A percentile compares a stretch with the other conserved stretches of the same genome.
Evolutionary conservation across 768 basidiomycete genomes (phyloP).

Genomic region (Lanmaoa pseudosensibilis): DNA sequence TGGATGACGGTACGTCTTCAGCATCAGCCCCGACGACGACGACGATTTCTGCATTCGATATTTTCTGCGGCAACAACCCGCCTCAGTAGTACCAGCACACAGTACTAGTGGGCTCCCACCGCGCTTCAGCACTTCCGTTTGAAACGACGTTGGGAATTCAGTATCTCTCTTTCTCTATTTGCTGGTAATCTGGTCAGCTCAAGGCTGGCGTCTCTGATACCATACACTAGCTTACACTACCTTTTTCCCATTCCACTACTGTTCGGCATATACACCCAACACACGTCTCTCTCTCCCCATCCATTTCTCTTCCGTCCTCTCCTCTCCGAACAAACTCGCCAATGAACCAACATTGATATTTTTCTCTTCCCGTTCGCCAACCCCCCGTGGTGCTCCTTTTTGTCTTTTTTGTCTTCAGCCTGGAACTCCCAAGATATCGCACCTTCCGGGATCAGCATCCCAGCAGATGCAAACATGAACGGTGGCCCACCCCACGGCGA

Average conservation of each 20-base stretch:
- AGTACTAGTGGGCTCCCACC: conserved; percentile 31
- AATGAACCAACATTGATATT: conserved; percentile 44
- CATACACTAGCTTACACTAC: conserved; percentile 8
- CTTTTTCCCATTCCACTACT: conserved; percentile 13
- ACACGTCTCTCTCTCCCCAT: conserved; percentile 25
- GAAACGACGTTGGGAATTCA: conserved; percentile 29
- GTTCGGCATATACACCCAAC: conserved; percentile 8
- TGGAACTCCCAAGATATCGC: conserved; percentile 86
- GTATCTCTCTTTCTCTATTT: conserved; percentile 12
- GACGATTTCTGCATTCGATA: conserved; percentile 48
- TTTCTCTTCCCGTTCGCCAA: conserved; percentile 36
- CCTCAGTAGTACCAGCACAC: conserved; percentile 34
- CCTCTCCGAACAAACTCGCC: conserved; percentile 28
- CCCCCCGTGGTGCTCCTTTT: conserved; percentile 8
- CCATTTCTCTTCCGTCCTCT: conserved; percentile 13
- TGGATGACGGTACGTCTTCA: conserved; percentile 81
- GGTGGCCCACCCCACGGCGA: conserved; percentile 50
- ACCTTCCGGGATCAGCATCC: conserved; percentile 73
- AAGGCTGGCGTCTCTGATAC: conserved; percentile 34
- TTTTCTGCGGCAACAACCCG: conserved; percentile 40
- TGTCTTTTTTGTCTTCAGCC: conserved; percentile 47
- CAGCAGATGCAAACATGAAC: conserved; percentile 49
- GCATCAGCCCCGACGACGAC: conserved; percentile 69
- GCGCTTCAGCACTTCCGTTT: conserved; percentile 33
- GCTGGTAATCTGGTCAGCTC: conserved; percentile 34